phyloP scores from a whole-genome alignment of 139 green algal genomes.

The Picochlorum sp. region DNA sequence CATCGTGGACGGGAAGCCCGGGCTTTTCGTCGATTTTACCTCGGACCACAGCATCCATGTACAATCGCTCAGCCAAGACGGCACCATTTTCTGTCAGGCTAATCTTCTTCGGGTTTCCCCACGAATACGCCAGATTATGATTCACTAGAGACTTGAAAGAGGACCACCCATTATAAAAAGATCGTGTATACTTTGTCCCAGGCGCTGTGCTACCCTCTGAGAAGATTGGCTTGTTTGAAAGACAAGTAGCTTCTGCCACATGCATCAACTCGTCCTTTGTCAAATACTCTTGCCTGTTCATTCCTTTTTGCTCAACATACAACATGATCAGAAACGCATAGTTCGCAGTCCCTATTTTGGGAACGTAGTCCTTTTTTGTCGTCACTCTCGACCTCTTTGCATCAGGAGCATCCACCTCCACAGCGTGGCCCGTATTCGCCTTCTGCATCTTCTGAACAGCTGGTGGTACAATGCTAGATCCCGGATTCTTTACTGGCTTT shows the following conservation, averaged over 20 bases:
- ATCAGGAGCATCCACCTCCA: background rate
- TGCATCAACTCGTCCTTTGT: slow-evolving; percentile 51
- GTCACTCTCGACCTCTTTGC: background rate
- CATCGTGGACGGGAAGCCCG: slow-evolving; percentile 1
- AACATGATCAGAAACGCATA: slow-evolving; percentile 65
- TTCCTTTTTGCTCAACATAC: slow-evolving; percentile 21
- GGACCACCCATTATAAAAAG: slow-evolving; percentile 22
- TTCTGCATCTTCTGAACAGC: no score
- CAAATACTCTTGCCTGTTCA: slow-evolving; percentile 16
- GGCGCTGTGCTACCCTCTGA: slow-evolving; percentile 13
- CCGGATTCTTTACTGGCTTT: no score
- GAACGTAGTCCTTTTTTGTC: slow-evolving; percentile 41
- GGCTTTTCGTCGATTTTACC: slow-evolving; percentile 11
- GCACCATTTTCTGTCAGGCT: slow-evolving; percentile 24
- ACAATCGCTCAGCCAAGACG: slow-evolving; percentile 41
- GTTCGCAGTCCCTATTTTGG: slow-evolving; percentile 45
- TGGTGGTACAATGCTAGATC: no score
- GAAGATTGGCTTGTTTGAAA: slow-evolving; percentile 35
- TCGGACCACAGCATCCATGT: slow-evolving; percentile 35
- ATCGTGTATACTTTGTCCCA: background rate
- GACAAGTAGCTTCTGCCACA: slow-evolving; percentile 37
- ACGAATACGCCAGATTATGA: slow-evolving; percentile 9
- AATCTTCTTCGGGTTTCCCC: slow-evolving; percentile 22
- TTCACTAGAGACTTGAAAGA: slow-evolving; percentile 20
- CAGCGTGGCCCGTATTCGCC: no score